Conservation (phyloP, 2,329 filamentous ascomycete species). For the Nothophaeocryptopus gaeumannii region DNA sequence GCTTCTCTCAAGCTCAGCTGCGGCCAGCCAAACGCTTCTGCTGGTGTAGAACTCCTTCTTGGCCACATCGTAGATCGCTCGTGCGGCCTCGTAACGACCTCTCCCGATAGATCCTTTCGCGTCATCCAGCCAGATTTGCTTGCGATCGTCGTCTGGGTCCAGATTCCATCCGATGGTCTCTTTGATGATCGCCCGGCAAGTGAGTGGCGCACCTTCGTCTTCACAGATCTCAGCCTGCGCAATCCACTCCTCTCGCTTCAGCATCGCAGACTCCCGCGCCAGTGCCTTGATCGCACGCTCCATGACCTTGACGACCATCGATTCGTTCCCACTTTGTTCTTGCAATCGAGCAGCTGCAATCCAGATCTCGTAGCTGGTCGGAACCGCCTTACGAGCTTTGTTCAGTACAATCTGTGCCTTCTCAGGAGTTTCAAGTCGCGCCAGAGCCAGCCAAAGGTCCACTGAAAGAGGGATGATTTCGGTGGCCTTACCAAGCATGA, state of each 20-base stretch:
- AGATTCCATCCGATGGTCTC: slow-evolving; percentile 91
- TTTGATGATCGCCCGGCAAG: slow-evolving; percentile 83
- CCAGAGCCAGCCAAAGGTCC: slow-evolving; percentile 91
- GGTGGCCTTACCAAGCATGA: slow-evolving; percentile 89
- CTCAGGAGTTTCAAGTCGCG: slow-evolving; percentile 81
- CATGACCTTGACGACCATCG: slow-evolving; percentile 81
- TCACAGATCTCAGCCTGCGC: slow-evolving; percentile 91
- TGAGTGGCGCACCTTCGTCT: slow-evolving; percentile 80
- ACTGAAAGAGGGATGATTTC: slow-evolving; percentile 92
- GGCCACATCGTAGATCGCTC: slow-evolving; percentile 90
- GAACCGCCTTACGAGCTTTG: slow-evolving; percentile 87
- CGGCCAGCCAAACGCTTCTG: slow-evolving; percentile 83
- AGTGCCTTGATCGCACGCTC: slow-evolving; percentile 86
- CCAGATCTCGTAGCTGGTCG: slow-evolving; percentile 94
- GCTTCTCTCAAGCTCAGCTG: slow-evolving; percentile 84
- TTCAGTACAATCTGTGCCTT: slow-evolving; percentile 95
- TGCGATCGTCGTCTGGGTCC: slow-evolving; percentile 94
- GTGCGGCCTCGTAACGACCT: slow-evolving; percentile 82
- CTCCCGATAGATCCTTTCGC: slow-evolving; percentile 77
- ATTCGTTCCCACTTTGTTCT: slow-evolving; percentile 78
- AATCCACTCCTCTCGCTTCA: slow-evolving; percentile 97
- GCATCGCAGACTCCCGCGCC: slow-evolving; percentile 89
- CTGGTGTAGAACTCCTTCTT: slow-evolving; percentile 86
- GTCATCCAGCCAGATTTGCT: slow-evolving; percentile 94
- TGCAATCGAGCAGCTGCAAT: slow-evolving; percentile 88